Conservation (phyloP, 495 filamentous ascomycete genomes). For the Aspergillus taichungensis region DNA sequence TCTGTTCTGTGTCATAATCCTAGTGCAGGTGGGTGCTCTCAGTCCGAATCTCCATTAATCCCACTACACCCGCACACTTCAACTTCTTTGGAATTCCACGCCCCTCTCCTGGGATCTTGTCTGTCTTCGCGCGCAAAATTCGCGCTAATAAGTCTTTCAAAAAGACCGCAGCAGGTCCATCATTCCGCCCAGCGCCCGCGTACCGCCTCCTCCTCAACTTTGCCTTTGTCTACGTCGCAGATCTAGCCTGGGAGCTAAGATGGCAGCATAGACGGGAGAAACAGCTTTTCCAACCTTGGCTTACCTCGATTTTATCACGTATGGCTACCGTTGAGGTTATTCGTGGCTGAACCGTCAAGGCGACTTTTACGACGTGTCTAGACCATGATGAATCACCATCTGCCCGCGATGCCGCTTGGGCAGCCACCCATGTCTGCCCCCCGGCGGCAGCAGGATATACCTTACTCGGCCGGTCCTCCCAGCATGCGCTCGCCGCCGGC, state of each 20-base stretch:
- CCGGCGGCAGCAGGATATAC: constrained; percentile 41
- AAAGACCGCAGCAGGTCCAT: neutral
- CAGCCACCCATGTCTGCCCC: constrained; percentile 44
- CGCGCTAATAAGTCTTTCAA: neutral
- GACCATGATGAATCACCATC: constrained; percentile 48
- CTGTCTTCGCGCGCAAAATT: too few relatives aligned
- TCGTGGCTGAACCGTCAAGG: constrained; percentile 34
- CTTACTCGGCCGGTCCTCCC: constrained; percentile 36
- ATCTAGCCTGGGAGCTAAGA: constrained; percentile 15
- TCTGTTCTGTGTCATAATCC: too few relatives aligned
- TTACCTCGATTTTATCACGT: constrained; percentile 21
- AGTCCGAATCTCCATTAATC: neutral
- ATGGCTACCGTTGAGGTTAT: constrained; percentile 41
- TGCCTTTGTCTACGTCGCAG: too few relatives aligned
- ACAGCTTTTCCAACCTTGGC: constrained; percentile 10
- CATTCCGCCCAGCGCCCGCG: too few relatives aligned
- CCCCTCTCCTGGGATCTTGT: too few relatives aligned
- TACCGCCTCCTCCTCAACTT: too few relatives aligned
- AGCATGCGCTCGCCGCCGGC: constrained; percentile 37
- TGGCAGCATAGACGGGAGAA: constrained; percentile 29
- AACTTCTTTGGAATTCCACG: too few relatives aligned
- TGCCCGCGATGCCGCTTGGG: constrained; percentile 46
- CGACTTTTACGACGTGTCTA: constrained; percentile 26
- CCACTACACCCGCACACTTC: too few relatives aligned
- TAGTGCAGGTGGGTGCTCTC: too few relatives aligned